Conservation (phyloP, 202 grass and related monocot genomes). For the Cymbopogon flexuosus region DNA sequence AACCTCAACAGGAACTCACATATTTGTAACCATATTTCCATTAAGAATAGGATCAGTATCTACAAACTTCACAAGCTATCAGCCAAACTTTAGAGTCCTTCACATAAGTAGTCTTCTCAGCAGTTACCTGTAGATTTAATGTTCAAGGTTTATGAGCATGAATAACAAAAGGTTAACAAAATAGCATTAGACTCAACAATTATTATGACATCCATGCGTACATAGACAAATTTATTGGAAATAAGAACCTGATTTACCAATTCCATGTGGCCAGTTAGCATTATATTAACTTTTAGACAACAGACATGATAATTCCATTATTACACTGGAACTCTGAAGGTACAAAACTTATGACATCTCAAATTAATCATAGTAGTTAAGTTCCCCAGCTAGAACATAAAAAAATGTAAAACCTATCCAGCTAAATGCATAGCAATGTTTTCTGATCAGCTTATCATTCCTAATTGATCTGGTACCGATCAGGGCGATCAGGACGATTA, state of each 20-base stretch:
- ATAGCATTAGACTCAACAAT: not conserved
- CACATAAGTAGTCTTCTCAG: constrained; percentile 3
- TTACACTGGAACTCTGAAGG: not conserved
- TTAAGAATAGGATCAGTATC: constrained; percentile 1
- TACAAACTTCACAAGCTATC: constrained; percentile 15
- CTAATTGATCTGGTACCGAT: no score
- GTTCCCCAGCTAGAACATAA: not conserved
- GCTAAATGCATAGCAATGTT: not conserved
- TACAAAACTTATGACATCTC: not conserved
- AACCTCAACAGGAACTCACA: not conserved
- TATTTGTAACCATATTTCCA: not conserved
- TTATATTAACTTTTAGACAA: not conserved
- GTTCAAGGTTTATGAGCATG: not conserved
- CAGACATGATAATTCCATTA: not conserved
- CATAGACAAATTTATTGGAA: not conserved
- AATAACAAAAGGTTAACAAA: not conserved
- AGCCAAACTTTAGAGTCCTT: constrained; percentile 14
- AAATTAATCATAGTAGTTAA: not conserved
- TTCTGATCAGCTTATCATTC: no score
- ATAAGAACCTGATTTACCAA: not conserved
- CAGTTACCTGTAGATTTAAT: constrained; percentile 21
- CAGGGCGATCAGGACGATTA: no score
- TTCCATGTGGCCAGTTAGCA: not conserved
- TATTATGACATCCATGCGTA: not conserved
- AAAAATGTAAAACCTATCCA: not conserved